phyloP scores from a whole-genome alignment of 805 yeast species.

The Ogataea pilisensis region DNA sequence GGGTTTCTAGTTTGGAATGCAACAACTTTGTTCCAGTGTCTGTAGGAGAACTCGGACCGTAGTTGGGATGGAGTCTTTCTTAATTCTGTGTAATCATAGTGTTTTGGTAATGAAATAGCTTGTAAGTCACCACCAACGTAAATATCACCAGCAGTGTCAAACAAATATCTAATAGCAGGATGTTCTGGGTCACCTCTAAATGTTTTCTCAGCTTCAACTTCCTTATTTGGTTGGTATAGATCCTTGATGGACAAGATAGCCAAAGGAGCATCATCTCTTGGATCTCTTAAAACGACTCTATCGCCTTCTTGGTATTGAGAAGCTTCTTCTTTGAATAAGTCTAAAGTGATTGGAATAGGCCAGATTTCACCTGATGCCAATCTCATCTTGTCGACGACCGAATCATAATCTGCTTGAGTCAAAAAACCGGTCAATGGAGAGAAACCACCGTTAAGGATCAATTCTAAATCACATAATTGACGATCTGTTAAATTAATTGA shows the following conservation, averaged over 20 bases:
- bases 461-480: conserved; percentile 89
- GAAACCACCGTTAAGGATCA: conserved; percentile 90
- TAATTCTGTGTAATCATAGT: conserved; percentile 83
- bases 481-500: conserved; percentile 67
- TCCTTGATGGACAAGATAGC: conserved; percentile 81
- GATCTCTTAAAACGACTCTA: conserved; percentile 71
- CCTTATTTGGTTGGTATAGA: conserved; percentile 77
- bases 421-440: conserved; percentile 75
- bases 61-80: conserved; percentile 90
- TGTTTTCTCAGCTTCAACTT: conserved; percentile 74
- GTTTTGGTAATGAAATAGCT: conserved; percentile 79
- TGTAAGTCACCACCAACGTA: conserved; percentile 87
- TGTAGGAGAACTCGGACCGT: conserved; percentile 73
- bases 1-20: conserved; percentile 99
- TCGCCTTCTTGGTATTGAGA: conserved; percentile 51
- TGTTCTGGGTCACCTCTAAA: conserved; percentile 97
- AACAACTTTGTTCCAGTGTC: conserved; percentile 85
- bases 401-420: conserved; percentile 60
- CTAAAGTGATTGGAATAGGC: conserved; percentile 92
- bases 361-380: conserved; percentile 74
- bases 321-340: conserved; percentile 50
- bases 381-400: conserved; percentile 67
- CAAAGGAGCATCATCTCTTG: conserved; percentile 71
- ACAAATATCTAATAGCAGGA: conserved; percentile 79
- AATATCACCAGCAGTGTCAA: conserved; percentile 70